These are phyloP conservation scores for Gynochthodes officinalis DNA, from an alignment of 257 asterid species.

Conservation along the genomic window DNA sequence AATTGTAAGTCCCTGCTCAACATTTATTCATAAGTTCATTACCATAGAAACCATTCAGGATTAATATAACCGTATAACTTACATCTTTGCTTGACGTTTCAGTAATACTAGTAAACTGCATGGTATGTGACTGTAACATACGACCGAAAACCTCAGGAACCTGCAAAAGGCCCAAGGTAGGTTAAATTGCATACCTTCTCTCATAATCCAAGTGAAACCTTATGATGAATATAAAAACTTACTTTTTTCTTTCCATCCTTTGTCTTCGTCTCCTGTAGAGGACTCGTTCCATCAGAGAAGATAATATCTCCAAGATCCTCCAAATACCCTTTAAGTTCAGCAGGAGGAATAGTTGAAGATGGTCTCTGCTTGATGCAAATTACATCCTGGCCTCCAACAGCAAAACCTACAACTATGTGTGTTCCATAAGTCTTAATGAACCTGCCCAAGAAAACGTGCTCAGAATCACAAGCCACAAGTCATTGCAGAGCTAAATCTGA, in stretches of 20 bases:
- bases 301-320: conserved; percentile 95
- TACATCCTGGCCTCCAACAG: conserved; percentile 97
- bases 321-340: conserved; percentile 86
- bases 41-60: conserved; percentile 9
- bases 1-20: conserved; percentile 81
- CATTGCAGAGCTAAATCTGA: conserved; percentile 6
- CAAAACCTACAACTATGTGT: conserved; percentile 90
- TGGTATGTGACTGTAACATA: conserved; percentile 91
- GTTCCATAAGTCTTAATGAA: conserved; percentile 94
- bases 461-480: conserved; percentile 22
- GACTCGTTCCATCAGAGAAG: conserved; percentile 76
- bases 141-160: conserved; percentile 86
- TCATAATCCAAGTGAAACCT: conserved; percentile 1
- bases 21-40: conserved; percentile 22
- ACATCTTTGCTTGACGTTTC: conserved; percentile 97
- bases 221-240: neutral
- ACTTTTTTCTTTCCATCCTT: conserved; percentile 67
- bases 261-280: conserved; percentile 62
- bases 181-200: conserved; percentile 17
- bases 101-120: conserved; percentile 91
- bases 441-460: conserved; percentile 40
- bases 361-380: conserved; percentile 90
- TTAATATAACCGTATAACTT: conserved; percentile 34
- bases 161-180: conserved; percentile 38
- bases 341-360: conserved; percentile 74